phyloP scores from a whole-genome alignment of 441 rosid species.

The Kokia cookei region DNA sequence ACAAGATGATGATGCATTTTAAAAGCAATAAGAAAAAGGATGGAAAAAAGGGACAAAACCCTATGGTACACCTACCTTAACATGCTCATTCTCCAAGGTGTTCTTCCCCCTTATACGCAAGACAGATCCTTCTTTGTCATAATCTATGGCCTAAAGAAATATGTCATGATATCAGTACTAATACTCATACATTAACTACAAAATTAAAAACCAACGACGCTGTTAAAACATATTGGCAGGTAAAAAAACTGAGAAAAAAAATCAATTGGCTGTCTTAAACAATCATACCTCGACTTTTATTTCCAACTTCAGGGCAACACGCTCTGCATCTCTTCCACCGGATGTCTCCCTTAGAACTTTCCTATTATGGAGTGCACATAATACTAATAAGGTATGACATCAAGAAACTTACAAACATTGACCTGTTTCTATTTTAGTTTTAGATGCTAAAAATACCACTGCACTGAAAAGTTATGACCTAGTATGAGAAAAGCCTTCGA shows the following conservation, averaged over 20 bases:
- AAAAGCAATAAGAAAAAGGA: not conserved
- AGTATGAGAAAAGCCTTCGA: not conserved
- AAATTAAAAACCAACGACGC: not conserved
- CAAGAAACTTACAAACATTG: not conserved
- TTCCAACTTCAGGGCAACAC: conserved; percentile 76
- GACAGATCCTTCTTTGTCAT: conserved; percentile 72
- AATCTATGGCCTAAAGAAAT: conserved; percentile 52
- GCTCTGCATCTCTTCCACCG: conserved; percentile 83
- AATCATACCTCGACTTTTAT: conserved; percentile 72
- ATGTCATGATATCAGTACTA: not conserved
- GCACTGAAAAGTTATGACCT: not conserved
- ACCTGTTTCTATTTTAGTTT: not conserved
- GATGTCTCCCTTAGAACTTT: conserved; percentile 78
- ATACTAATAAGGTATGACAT: not conserved
- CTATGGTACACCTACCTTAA: conserved; percentile 45
- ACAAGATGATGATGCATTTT: conserved; percentile 9
- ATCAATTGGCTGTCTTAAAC: not conserved
- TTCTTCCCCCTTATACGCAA: conserved; percentile 95
- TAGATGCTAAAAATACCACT: not conserved
- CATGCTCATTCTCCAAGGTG: conserved; percentile 74
- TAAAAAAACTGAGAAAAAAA: not conserved
- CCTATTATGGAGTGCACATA: conserved; percentile 32
- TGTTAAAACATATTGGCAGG: not conserved
- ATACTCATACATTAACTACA: not conserved
- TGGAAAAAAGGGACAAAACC: not conserved